Base-by-base conservation (phyloP, 345 rosid genomes). In the Pistacia integerrima region DNA sequence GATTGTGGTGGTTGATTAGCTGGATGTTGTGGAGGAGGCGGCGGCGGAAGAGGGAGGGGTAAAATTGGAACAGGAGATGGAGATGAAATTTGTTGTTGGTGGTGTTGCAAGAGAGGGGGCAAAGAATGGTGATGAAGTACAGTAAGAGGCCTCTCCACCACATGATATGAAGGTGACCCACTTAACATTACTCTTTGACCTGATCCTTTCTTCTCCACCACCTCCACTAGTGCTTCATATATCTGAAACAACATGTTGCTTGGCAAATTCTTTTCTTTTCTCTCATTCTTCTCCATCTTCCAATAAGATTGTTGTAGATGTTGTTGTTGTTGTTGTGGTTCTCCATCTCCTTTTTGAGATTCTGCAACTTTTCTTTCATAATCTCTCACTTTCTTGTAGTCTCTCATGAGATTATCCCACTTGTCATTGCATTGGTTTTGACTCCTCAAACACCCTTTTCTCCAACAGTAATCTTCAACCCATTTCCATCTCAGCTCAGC, bases 341-440 rank as follows among this genome's bases (percentile, higher is more conserved):
- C 79, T 46, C 78, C 74, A 12, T 77, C 67, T 38, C 82, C 80
- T n/a, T 70, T 64, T 35, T 41, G 46, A 41, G 46, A 41, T 5
- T 76, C 85, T 35, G 82, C 82, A 48, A 80, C 33, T 74, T 88
- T 64, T 69, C 82, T 77, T 66, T 90, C 91, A 44, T 90, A 86
- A 60, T 92, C 97, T 46, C 97, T 86, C 8, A 92, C 93, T 68
- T 91, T 94, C 89, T 94, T 91, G 90, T 90, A 94, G 49, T 94
- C 97, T 81, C 98, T 89, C 97, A 91, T 92, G 77, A 94, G 92
- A 83, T 94, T 94, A 73, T 94, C 97, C 97, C 97, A 92, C 82
- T 94, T 94, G 87, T 94, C 98, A 80, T 94, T 94, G 84, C 98
- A 94, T 81, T 94, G 97, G 79, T 94, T 94, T 79, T 94, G 98